These are phyloP conservation scores for Platanus orientalis DNA, from an alignment of 164 flowering plant species.

Conservation along the genomic window DNA sequence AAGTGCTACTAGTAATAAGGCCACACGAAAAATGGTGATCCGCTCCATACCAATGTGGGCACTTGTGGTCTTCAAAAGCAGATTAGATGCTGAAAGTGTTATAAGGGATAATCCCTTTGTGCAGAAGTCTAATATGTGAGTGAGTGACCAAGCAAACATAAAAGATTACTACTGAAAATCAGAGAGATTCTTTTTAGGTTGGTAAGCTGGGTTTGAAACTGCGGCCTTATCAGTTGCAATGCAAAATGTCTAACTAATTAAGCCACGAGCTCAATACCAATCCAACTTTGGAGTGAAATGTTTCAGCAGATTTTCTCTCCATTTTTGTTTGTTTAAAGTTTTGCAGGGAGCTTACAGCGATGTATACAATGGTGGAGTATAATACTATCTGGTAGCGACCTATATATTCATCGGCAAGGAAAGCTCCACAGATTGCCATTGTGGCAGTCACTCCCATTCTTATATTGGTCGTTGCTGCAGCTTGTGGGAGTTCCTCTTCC, in stretches of 20 bases:
- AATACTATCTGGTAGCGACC: conserved; percentile 12
- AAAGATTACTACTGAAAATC: not conserved
- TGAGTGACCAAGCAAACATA: not conserved
- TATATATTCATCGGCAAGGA: conserved; percentile 7
- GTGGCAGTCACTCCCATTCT: conserved; percentile 15
- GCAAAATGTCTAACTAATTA: not conserved
- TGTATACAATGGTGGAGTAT: conserved; percentile 9
- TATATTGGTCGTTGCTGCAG: conserved; percentile 17
- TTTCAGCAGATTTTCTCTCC: not conserved
- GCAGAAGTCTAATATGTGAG: conserved; percentile 3
- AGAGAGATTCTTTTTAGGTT: not conserved
- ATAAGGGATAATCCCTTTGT: conserved; percentile 17
- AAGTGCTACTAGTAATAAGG: conserved; percentile 16
- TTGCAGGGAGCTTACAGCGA: conserved; percentile 5
- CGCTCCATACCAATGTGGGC: not conserved
- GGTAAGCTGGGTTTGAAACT: not conserved
- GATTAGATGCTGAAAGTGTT: conserved; percentile 14
- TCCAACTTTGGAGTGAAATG: not conserved
- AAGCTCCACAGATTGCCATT: conserved; percentile 13
- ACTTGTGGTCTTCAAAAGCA: conserved; percentile 1
- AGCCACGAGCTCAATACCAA: too few relatives aligned
- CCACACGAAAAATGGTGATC: conserved; percentile 1
- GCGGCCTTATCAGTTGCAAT: not conserved
- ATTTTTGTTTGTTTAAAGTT: too few relatives aligned
- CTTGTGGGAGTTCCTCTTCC: conserved; percentile 18